Conservation (phyloP, 768 basidiomycete genomes). For the Leucocoprinus sp. region DNA sequence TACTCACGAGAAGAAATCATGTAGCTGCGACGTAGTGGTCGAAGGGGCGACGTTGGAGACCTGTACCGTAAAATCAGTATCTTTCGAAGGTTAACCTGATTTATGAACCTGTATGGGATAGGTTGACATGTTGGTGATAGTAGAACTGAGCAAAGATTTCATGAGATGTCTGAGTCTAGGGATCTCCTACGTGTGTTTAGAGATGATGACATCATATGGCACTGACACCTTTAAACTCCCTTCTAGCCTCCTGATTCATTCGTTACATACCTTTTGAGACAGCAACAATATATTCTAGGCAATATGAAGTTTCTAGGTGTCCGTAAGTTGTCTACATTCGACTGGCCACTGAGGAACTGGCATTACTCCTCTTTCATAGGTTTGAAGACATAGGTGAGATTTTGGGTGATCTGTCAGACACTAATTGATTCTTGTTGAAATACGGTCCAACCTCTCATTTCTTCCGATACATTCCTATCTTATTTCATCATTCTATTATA, state of each 20-base stretch:
- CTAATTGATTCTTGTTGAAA: too few relatives aligned
- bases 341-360: too few relatives aligned
- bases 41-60: slow-evolving; percentile 62
- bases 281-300: background rate
- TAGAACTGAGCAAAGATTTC: slow-evolving; percentile 13
- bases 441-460: too few relatives aligned
- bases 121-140: slow-evolving; percentile 29
- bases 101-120: slow-evolving; percentile 38
- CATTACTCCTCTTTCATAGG: too few relatives aligned
- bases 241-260: too few relatives aligned
- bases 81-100: background rate
- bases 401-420: too few relatives aligned
- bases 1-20: slow-evolving; percentile 75
- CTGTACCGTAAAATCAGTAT: slow-evolving; percentile 25
- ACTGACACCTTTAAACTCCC: background rate
- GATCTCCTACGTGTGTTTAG: background rate
- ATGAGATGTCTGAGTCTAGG: slow-evolving; percentile 14
- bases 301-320: too few relatives aligned
- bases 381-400: too few relatives aligned
- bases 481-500: too few relatives aligned
- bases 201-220: background rate
- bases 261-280: too few relatives aligned
- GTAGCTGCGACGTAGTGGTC: slow-evolving; percentile 60
- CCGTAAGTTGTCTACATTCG: too few relatives aligned
- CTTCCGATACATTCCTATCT: too few relatives aligned